Percentiles rank a stretch among this genome's conserved stretches.
phyloP scores from a whole-genome alignment of 73 alveolate genomes.

The Paramecium pentaurelia region DNA sequence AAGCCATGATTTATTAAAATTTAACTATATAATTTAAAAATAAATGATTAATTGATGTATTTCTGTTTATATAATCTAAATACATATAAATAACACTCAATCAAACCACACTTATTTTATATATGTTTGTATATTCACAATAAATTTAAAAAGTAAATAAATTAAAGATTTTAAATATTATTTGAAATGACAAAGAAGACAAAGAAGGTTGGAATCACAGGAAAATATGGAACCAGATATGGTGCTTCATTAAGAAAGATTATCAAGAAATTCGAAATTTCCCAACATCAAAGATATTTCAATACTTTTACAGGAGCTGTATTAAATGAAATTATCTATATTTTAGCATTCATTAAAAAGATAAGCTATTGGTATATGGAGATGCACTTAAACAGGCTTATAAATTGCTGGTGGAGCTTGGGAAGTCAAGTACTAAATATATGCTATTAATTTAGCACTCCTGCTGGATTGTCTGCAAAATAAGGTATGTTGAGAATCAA shows the following conservation, averaged over 20 bases:
- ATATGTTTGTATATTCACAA: background rate
- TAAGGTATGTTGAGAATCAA: slow-evolving; percentile 76
- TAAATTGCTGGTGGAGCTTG: slow-evolving; percentile 91
- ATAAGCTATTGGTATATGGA: slow-evolving; percentile 90
- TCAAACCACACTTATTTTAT: background rate
- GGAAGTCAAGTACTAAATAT: slow-evolving; percentile 63
- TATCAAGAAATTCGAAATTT: slow-evolving; percentile 93
- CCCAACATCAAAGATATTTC: slow-evolving; percentile 81
- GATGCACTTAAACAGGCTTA: slow-evolving; percentile 80
- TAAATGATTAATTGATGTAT: background rate
- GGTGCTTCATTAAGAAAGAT: slow-evolving; percentile 93
- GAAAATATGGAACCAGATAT: slow-evolving; percentile 96
- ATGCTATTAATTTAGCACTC: slow-evolving; percentile 51
- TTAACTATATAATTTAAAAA: background rate
- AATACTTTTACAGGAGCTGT: slow-evolving; percentile 95
- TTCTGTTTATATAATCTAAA: background rate
- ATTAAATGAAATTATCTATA: background rate
- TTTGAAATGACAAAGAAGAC: slow-evolving; percentile 83
- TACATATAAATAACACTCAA: background rate
- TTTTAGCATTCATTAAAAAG: slow-evolving; percentile 76
- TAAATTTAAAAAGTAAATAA: background rate
- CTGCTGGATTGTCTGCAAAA: slow-evolving; percentile 81
- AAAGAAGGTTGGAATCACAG: slow-evolving; percentile 95
- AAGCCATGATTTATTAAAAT: background rate
- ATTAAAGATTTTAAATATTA: slow-evolving; percentile 31